Evolutionary conservation across 2,329 filamentous ascomycete genomes (phyloP).

Genomic region (Ascomycota sp.): DNA sequence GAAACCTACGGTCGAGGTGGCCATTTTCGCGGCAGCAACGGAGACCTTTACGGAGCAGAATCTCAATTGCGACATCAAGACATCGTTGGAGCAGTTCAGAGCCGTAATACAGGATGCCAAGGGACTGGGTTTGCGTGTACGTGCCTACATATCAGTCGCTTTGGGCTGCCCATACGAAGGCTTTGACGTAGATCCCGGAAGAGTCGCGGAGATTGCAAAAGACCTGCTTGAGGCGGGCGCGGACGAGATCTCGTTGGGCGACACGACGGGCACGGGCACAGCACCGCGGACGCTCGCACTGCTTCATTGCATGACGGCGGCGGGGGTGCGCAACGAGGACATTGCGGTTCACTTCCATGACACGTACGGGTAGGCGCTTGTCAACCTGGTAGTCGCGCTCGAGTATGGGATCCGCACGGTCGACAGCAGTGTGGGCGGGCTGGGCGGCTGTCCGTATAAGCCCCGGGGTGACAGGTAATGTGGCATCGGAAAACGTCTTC

Average conservation of each 20-base stretch:
- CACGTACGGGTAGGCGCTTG: constrained; percentile 70
- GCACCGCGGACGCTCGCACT: constrained; percentile 47
- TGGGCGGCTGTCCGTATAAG: constrained; percentile 76
- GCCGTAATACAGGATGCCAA: constrained; percentile 52
- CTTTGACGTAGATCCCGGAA: constrained; percentile 39
- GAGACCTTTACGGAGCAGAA: constrained; percentile 66
- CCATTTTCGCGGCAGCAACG: constrained; percentile 66
- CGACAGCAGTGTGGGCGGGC: constrained; percentile 58
- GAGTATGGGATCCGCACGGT: constrained; percentile 62
- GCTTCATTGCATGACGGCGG: constrained; percentile 41
- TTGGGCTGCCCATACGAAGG: constrained; percentile 63
- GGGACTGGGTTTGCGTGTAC: constrained; percentile 41
- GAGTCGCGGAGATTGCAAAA: constrained; percentile 44
- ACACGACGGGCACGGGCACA: constrained; percentile 82
- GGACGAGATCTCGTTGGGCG: constrained; percentile 75
- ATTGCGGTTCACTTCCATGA: constrained; percentile 78
- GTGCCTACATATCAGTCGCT: constrained; percentile 65
- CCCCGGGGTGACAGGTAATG: constrained; percentile 71
- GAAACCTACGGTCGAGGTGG: constrained; percentile 42
- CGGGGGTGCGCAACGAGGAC: constrained; percentile 47
- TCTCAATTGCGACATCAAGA: constrained; percentile 60
- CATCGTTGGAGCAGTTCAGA: constrained; percentile 49
- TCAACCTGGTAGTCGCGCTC: constrained; percentile 59
- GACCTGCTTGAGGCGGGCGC: constrained; percentile 68
- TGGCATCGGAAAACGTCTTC: constrained; percentile 67